phyloP scores from a whole-genome alignment of 1,284 basidiomycete species.

The Limonomyces culmigenus region DNA sequence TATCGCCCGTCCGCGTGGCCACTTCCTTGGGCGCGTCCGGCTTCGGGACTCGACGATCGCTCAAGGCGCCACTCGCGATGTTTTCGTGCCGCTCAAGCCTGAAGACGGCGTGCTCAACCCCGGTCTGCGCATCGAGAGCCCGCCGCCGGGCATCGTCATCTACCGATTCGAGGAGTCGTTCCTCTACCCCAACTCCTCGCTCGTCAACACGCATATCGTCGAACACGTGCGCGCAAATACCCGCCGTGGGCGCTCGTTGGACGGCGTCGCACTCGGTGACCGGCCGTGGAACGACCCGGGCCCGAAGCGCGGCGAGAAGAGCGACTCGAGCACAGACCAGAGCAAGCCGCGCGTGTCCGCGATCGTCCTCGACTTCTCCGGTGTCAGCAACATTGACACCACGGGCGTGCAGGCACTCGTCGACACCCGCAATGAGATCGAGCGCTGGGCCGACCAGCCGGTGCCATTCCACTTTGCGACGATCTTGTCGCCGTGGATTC shows the following conservation, averaged over 20 bases:
- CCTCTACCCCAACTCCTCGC: constrained; percentile 83
- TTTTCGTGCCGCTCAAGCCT: constrained; percentile 67
- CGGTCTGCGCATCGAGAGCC: constrained; percentile 59
- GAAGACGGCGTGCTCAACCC: constrained; percentile 47
- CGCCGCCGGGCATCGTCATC: constrained; percentile 77
- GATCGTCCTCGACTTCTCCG: constrained; percentile 83
- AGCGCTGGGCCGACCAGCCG: constrained; percentile 70
- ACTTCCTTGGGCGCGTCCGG: constrained; percentile 73
- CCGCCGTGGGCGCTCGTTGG: constrained; percentile 63
- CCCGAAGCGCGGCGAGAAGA: constrained; percentile 32
- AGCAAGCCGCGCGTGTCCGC: constrained; percentile 59
- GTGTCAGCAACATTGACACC: constrained; percentile 76
- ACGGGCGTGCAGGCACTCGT: constrained; percentile 87
- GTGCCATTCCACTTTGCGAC: constrained; percentile 87
- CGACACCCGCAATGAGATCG: constrained; percentile 76
- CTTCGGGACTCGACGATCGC: constrained; percentile 19
- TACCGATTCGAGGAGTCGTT: constrained; percentile 92
- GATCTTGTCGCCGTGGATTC: constrained; percentile 88
- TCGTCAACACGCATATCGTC: constrained; percentile 63
- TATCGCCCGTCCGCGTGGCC: constrained; percentile 80
- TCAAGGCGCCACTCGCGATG: constrained; percentile 35
- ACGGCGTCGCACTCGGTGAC: constrained; percentile 45
- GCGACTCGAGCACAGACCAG: constrained; percentile 33
- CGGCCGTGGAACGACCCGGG: constrained; percentile 94
- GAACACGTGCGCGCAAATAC: constrained; percentile 70